Evolutionary conservation across 1,284 basidiomycete genomes (phyloP), one percentile per base, ranked within the genome.

Genomic region (Cutaneotrichosporon curvatum): DNA sequence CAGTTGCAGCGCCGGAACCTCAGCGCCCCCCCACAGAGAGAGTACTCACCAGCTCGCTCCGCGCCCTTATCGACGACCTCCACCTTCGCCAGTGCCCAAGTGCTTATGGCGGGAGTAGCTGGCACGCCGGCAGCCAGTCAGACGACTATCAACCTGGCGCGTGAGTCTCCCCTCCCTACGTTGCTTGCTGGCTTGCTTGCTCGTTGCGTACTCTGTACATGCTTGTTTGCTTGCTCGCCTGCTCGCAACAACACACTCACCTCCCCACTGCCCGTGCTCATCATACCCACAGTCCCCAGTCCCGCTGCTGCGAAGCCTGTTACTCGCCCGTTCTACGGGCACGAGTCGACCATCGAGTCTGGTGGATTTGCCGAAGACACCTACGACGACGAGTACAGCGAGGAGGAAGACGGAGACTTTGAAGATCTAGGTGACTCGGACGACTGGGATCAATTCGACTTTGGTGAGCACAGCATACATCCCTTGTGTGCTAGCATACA

Each of bases 361-460:
- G 51, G 51, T n/a, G 51, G 40, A 25, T 45, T 41, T 22, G 51
- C 37, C 22, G 56, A 53, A 25, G 54, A 47, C 20, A 36, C 48
- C 31, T 36, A 59, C 55, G 56, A 64, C 47, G 62, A 63, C 21
- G 47, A 44, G 15, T 40, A 48, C 45, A 47, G 48, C 30, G 55
- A 54, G 14, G 39, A 52, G 12, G 48, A 49, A 39, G 55, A 56
- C 37, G 59, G 63, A 23, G 56, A 55, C 37, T 22, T 48, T n/a
- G 38, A 46, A 6, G 42, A 48, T 31, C 20, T 23, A n/a, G 22
- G 28, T 18, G 37, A n/a, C 8, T 15, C 23, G 20, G 45, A 37
- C 34, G 47, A 44, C 37, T 45, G 20, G n/a, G 35, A 40, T n/a
- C 36, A 37, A 23, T 31, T 43, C n/a, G 43, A 50, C 14, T 45